Base-by-base conservation (phyloP, 1,284 basidiomycete species). In the Cryptococcus depauperatus region DNA sequence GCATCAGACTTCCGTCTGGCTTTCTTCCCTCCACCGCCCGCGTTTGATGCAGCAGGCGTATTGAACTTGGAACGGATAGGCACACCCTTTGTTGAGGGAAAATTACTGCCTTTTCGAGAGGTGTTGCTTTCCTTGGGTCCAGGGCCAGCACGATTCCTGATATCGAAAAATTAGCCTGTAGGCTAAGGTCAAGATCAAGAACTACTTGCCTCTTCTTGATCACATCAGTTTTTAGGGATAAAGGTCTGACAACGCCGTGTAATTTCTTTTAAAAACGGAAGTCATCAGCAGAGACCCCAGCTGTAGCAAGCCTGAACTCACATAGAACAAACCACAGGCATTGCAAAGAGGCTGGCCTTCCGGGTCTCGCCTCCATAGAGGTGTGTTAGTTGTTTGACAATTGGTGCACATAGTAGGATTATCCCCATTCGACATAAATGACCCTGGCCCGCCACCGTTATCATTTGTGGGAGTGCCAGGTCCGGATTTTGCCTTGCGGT, bases 121-220 rank as follows among this genome's bases (percentile, higher is more conserved):
- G 44, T 41, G 2, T 40, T 41, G 18, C 46, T 49, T 28, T 54
- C 52, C 40, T 54, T 56, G 10, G 46, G 44, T 8, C 54, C 54
- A 5, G 54, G 58, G 30, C 48, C 55, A 18, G 56, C 48, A 42
- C 52, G 43, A 27, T 54, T 54, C 38, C 50, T 52, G 16, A 35
- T 35, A 30, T 30, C 16, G 29, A 11, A 30, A 30, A 13, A 13
- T 16, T 30, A 11, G 29, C 29, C 29, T 13, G 19, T 14, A 25
- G 16, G 16, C 28, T 8, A 33, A 40, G 78, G n/a, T n/a, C n/a
- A n/a, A n/a, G n/a, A n/a, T n/a, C n/a, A n/a, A n/a, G n/a, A n/a
- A n/a, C n/a, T n/a, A n/a, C n/a, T 42, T 59, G 89, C 87, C 91
- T 79, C 75, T 95, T 96, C 81, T 96, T 96, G 72, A 96, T 96